These are phyloP conservation scores for Spathaspora hagerdaliae DNA, from an alignment of 805 yeast species.

Conservation along the genomic window DNA sequence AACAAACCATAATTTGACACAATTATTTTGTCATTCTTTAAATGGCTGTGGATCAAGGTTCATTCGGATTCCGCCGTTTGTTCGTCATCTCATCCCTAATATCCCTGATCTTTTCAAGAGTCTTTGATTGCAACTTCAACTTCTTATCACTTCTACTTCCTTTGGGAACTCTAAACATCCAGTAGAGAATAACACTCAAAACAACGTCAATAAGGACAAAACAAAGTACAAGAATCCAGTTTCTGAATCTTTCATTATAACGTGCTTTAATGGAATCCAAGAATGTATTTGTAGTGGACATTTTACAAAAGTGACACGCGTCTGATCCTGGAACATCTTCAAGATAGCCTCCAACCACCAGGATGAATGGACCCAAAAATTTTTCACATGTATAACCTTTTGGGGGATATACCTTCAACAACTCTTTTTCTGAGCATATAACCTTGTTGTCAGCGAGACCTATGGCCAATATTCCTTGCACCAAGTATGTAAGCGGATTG, in stretches of 20 bases:
- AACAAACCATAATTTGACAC: too few relatives aligned
- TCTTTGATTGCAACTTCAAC: neutral
- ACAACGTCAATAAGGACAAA: conserved; percentile 31
- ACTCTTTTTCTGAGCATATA: conserved; percentile 22
- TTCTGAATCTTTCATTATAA: conserved; percentile 58
- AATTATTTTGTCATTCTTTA: too few relatives aligned
- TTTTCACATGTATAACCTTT: conserved; percentile 25
- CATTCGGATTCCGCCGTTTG: too few relatives aligned
- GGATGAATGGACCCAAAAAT: conserved; percentile 22
- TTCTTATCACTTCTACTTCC: conserved; percentile 34
- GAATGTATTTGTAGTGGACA: conserved; percentile 53
- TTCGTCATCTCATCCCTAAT: too few relatives aligned
- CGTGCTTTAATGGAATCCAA: conserved; percentile 44
- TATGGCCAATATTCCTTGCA: conserved; percentile 45
- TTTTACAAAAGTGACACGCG: conserved; percentile 57
- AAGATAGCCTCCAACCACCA: conserved; percentile 19
- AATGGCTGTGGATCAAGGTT: too few relatives aligned
- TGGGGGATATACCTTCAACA: conserved; percentile 15
- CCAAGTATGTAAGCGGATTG: conserved; percentile 63
- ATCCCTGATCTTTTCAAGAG: too few relatives aligned
- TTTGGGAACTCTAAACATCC: conserved; percentile 74
- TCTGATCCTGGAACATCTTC: neutral
- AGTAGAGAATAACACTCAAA: conserved; percentile 39
- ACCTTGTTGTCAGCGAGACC: conserved; percentile 31
- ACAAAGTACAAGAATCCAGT: conserved; percentile 48